phyloP scores from a whole-genome alignment of 495 filamentous ascomycete species.

The Neurospora pannonica region DNA sequence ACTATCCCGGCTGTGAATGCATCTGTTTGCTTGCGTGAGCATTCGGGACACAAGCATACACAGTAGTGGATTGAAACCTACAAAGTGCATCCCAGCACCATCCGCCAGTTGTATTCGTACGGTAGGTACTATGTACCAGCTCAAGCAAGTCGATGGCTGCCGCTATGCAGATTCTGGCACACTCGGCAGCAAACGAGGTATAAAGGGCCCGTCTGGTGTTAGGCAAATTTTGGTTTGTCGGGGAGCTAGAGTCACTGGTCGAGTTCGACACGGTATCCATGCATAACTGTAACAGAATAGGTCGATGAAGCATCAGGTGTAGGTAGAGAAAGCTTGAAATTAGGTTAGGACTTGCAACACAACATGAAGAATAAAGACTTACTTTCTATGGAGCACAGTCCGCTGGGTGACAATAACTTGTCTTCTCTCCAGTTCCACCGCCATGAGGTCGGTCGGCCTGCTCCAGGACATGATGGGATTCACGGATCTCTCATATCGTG shows the following conservation, averaged over 20 bases:
- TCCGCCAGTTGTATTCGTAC: slow-evolving; percentile 27
- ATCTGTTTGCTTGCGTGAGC: slow-evolving; percentile 16
- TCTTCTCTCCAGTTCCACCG: slow-evolving; percentile 4
- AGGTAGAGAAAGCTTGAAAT: slow-evolving; percentile 34
- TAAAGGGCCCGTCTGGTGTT: slow-evolving; percentile 23
- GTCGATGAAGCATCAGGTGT: slow-evolving; percentile 36
- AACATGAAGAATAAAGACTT: background rate
- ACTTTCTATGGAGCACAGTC: slow-evolving; percentile 35
- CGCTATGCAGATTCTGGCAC: slow-evolving; percentile 29
- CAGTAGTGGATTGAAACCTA: slow-evolving; percentile 10
- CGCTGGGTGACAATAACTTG: slow-evolving; percentile 27
- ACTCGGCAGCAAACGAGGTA: slow-evolving; percentile 27
- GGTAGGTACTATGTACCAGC: slow-evolving; percentile 29
- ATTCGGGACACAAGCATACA: background rate
- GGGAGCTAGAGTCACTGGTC: background rate
- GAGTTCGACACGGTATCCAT: slow-evolving; percentile 17
- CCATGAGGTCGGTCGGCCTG: slow-evolving; percentile 3
- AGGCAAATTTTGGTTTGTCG: background rate
- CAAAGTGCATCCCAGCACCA: slow-evolving; percentile 44
- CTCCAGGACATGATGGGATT: slow-evolving; percentile 32
- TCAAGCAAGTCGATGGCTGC: slow-evolving; percentile 33
- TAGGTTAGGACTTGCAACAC: background rate
- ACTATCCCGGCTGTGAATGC: slow-evolving; percentile 34
- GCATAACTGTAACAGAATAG: slow-evolving; percentile 37
- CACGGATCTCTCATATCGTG: slow-evolving; percentile 26